Evolutionary conservation across 371 early-diverging fungal species (phyloP), one percentile per base, ranked within the genome.

Genomic region (Actinomortierella wolfii): DNA sequence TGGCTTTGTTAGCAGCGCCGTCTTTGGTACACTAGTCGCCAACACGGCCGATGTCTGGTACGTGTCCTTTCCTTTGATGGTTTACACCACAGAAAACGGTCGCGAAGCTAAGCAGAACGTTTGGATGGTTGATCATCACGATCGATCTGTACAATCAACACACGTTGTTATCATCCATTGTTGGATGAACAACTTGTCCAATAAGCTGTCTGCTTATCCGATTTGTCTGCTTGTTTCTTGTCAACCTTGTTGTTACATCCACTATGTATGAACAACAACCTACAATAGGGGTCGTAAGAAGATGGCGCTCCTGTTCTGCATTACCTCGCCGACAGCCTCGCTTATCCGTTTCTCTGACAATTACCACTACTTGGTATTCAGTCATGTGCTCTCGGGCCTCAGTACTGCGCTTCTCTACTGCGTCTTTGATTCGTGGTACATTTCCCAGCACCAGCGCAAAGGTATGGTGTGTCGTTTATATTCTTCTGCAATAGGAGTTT

Each of bases 371-470:
- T 68, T 92, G 46, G 58, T 89, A 26, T 29, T 86, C 40, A 89
- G 89, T 4, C 88, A 91, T 59, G 28, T 92, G 17, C 56, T 88
- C 9, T 87, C 89, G 15, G 92, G 93, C 1, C 74, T 90, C 23
- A 73, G 86, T 15, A 88, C 91, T 0, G 89, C 91, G 0, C 69
- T 92, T 20, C 69, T 89, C 18, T 89, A 87, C 60, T 84, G 87
- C 21, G 90, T 89, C 18, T 92, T 92, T 78, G 93, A 92, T 68
- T 82, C 90, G 9, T 93, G 93, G 93, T 87, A 90, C 79, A 87
- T 91, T 28, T 79, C 83, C 17, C 91, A 90, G 54, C 89, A 92
- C 68, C 77, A 79, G 29, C 75, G 82, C 54, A 73, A 73, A 42
- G 73, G 73, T 66, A 62, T 47, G 41, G 14, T n/a, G 11, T 34